Evolutionary conservation across 2,329 filamentous ascomycete genomes (phyloP).

Genomic region (Pseudocercospora fijiensis): DNA sequence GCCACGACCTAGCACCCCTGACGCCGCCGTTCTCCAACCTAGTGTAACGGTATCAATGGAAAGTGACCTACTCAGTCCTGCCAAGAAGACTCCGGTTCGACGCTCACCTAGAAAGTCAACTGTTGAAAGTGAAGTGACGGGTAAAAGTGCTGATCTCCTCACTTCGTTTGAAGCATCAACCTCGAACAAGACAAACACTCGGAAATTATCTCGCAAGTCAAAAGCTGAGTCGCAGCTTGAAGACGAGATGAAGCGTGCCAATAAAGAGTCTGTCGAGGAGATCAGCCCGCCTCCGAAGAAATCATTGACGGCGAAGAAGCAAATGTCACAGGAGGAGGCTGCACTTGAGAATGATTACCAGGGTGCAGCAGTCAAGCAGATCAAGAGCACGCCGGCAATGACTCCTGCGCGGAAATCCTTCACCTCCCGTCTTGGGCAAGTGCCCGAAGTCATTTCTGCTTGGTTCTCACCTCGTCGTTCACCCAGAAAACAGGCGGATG

Average conservation of each 20-base stretch:
- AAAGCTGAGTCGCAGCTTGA: neutral
- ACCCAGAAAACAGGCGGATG: slow-evolving; percentile 10
- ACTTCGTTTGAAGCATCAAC: neutral
- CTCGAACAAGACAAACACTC: neutral
- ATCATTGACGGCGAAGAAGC: neutral
- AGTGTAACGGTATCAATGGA: slow-evolving; percentile 8
- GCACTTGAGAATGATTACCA: neutral
- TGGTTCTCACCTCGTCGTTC: slow-evolving; percentile 39
- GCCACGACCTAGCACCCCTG: neutral
- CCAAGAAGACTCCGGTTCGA: neutral
- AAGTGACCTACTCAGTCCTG: slow-evolving; percentile 16
- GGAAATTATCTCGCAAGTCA: slow-evolving; percentile 5
- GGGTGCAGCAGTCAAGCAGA: neutral
- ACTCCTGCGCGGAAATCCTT: slow-evolving; percentile 31
- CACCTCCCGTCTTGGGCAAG: slow-evolving; percentile 33
- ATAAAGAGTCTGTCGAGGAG: neutral
- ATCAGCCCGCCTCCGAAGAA: slow-evolving; percentile 7
- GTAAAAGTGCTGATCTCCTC: neutral
- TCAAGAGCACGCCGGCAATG: slow-evolving; percentile 11
- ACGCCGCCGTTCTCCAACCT: neutral
- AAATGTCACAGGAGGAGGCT: neutral
- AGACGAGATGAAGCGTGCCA: slow-evolving; percentile 8
- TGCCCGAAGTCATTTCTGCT: slow-evolving; percentile 38
- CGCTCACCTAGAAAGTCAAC: slow-evolving; percentile 8
- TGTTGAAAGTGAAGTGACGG: neutral